Conservation (phyloP, 306 rosid genomes). For the Mimosa pudica region DNA sequence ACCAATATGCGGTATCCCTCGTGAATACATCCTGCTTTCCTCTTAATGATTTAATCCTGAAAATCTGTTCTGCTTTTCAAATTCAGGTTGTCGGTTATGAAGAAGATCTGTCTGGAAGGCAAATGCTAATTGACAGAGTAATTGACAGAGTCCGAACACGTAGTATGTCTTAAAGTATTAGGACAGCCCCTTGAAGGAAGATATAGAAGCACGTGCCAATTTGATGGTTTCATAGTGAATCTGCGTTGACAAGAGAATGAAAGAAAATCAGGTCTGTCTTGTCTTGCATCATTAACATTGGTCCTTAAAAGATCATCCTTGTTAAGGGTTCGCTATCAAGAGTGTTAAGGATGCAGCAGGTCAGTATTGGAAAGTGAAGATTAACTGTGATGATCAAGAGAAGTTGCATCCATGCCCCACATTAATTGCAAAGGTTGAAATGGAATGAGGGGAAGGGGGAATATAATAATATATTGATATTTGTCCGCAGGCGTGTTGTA, state of each 20-base stretch:
- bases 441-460: neutral
- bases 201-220: constrained; percentile 2
- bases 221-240: constrained; percentile 27
- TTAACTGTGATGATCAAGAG: constrained; percentile 24
- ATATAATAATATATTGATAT: neutral
- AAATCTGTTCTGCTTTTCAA: constrained; percentile 26
- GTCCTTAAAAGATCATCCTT: constrained; percentile 18
- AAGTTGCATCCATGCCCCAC: constrained; percentile 10
- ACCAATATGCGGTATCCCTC: constrained; percentile 8
- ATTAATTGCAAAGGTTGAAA: neutral
- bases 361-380: constrained; percentile 30
- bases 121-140: constrained; percentile 86
- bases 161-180: constrained; percentile 46
- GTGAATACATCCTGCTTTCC: constrained; percentile 27
- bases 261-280: constrained; percentile 28
- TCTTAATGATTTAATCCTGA: constrained; percentile 29
- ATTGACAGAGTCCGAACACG: constrained; percentile 78
- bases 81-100: constrained; percentile 85
- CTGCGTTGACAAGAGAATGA: constrained; percentile 31
- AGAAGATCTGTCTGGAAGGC: constrained; percentile 92
- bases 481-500: neutral
- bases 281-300: constrained; percentile 11
- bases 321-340: constrained; percentile 7
- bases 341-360: constrained; percentile 30
- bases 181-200: constrained; percentile 22